Evolutionary conservation across 805 yeast genomes (phyloP), one percentile per base, ranked within the genome.

Genomic region (Metschnikowia baotianmanensis): DNA sequence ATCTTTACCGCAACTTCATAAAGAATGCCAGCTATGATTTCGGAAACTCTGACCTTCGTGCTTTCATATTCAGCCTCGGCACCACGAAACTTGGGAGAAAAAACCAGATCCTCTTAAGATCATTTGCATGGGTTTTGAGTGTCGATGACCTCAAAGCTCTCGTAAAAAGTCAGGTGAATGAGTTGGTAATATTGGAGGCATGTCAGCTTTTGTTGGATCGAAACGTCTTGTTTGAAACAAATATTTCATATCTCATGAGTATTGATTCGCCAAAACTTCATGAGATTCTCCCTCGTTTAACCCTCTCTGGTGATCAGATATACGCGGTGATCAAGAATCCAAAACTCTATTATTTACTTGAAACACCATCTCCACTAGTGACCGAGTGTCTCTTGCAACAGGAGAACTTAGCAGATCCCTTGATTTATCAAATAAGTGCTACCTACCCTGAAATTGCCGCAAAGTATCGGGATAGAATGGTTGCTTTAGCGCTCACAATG

Each of bases 1-100:
- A 58, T 13, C 47, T 63, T 2, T 35, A 72, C n/a, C 52, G 57
- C 35, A 72, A 71, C 37, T 54, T 73, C 2, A 61, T 62, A 28
- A 51, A 56, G 7, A 71, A 65, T 40, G 44, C 69, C 13, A 48
- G 56, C 2, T 27, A 30, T 4, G 39, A 36, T 5, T 33, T 36
- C 5, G 26, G 28, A 3, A 22, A 27, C 11, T 44, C 50, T 20
- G 40, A 49, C 6, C 40, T 56, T 17, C 47, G 48, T 21, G 31
- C 25, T 1, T 40, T 40, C 11, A 35, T 58, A 18, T 48, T 34
- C 29, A 40, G 44, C 1, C n/a, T 35, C 10, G 38, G 41, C 19
- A 27, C 34, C n/a, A 28, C 24, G 6, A 12, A 27, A 1, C 27
- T 47, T 7, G 30, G 47, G 1, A 21, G 28, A n/a, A 44, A 39